phyloP scores from a whole-genome alignment of 139 green algal species.

The Nannochloris sp. region DNA sequence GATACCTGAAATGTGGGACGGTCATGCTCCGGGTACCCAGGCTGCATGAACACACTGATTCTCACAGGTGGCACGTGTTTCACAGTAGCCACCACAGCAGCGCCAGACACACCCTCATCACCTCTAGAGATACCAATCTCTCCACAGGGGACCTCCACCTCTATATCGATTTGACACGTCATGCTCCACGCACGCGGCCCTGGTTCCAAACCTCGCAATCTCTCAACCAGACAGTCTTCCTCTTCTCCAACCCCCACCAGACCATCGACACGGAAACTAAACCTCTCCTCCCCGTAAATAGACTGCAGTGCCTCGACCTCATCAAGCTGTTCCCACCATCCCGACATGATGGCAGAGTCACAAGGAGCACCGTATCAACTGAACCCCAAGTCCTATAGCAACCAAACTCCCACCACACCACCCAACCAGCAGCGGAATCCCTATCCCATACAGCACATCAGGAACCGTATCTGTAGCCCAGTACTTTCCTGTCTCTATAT shows the following conservation, averaged over 20 bases:
- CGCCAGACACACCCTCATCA: not conserved
- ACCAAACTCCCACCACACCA: slow-evolving; percentile 3
- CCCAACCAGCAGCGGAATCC: slow-evolving; percentile 12
- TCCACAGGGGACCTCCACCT: too few relatives aligned
- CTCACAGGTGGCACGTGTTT: slow-evolving; percentile 32
- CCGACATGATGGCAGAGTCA: slow-evolving; percentile 7
- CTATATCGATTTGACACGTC: too few relatives aligned
- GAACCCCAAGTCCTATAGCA: too few relatives aligned
- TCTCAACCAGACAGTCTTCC: too few relatives aligned
- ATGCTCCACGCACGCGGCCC: too few relatives aligned
- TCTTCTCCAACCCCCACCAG: too few relatives aligned
- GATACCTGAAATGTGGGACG: too few relatives aligned
- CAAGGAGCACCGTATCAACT: not conserved
- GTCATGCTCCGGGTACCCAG: slow-evolving; percentile 23
- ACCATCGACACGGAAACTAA: too few relatives aligned
- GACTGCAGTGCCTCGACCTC: slow-evolving; percentile 51
- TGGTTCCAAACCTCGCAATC: too few relatives aligned
- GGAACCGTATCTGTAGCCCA: slow-evolving; percentile 18
- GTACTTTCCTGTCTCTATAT: slow-evolving; percentile 16
- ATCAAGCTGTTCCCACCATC: slow-evolving; percentile 58
- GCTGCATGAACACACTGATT: slow-evolving; percentile 27
- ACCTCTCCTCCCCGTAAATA: slow-evolving; percentile 37
- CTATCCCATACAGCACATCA: slow-evolving; percentile 21
- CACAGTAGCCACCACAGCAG: slow-evolving; percentile 4
- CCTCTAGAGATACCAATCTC: too few relatives aligned